Evolutionary conservation across 78 protist species (phyloP).

Genomic region (Protostelium mycophagum): DNA sequence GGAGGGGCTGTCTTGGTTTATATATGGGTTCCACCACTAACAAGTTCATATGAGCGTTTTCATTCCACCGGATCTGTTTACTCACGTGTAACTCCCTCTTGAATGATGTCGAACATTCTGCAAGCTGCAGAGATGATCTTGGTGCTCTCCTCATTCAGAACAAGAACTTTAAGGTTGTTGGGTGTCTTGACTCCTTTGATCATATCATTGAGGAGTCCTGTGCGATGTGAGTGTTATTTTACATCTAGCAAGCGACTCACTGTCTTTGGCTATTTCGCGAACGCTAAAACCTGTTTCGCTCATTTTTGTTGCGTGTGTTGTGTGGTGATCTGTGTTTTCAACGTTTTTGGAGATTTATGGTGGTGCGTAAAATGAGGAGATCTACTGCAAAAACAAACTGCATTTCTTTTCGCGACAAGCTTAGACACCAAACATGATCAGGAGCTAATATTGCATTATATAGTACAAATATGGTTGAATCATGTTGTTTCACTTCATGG

Average conservation of each 20-base stretch:
- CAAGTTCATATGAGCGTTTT: neutral
- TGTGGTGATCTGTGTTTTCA: no score
- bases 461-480: no score
- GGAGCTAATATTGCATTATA: no score
- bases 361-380: no score
- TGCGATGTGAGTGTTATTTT: neutral
- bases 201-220: conserved; percentile 1
- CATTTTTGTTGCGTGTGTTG: neutral
- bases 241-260: neutral
- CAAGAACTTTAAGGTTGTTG: conserved; percentile 33
- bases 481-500: no score
- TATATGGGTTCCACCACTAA: conserved; percentile 69
- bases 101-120: conserved; percentile 74
- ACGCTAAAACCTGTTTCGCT: neutral
- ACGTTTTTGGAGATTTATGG: neutral
- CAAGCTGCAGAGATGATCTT: conserved; percentile 63
- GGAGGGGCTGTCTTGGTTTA: conserved; percentile 55
- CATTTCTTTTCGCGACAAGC: neutral
- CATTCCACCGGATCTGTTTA: neutral
- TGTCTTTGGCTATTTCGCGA: neutral
- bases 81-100: conserved; percentile 69
- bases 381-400: neutral
- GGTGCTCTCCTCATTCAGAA: conserved; percentile 42
- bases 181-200: neutral
- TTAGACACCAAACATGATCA: no score